Conservation (phyloP, 2,329 filamentous ascomycete genomes). For the Cercospora janseana region DNA sequence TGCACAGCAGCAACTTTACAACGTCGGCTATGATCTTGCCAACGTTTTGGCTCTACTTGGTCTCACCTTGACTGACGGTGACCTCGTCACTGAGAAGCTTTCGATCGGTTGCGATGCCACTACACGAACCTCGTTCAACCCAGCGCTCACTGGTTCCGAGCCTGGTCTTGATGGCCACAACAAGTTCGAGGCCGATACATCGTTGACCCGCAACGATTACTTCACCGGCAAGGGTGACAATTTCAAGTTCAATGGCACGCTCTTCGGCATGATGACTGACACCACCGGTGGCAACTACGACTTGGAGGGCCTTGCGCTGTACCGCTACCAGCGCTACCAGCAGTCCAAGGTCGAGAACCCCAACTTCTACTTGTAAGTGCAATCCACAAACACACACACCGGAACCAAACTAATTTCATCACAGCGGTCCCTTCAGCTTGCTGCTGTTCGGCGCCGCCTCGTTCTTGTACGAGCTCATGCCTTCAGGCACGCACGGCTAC, state of each 20-base stretch:
- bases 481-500: slow-evolving; percentile 36
- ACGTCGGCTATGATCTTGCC: slow-evolving; percentile 45
- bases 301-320: slow-evolving; percentile 41
- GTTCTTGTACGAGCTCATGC: slow-evolving; percentile 47
- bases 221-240: slow-evolving; percentile 41
- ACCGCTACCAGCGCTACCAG: slow-evolving; percentile 43
- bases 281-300: slow-evolving; percentile 40
- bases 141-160: slow-evolving; percentile 39
- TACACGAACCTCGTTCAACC: slow-evolving; percentile 33
- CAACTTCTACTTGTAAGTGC: slow-evolving; percentile 43
- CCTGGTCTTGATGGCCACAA: slow-evolving; percentile 47
- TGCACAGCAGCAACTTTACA: slow-evolving; percentile 48
- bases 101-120: slow-evolving; percentile 45
- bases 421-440: slow-evolving; percentile 39
- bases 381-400: neutral
- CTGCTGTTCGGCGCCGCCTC: slow-evolving; percentile 45
- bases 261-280: slow-evolving; percentile 42
- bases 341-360: slow-evolving; percentile 41
- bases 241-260: slow-evolving; percentile 43
- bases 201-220: slow-evolving; percentile 45
- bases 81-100: slow-evolving; percentile 43
- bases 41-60: slow-evolving; percentile 43
- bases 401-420: neutral
- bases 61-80: slow-evolving; percentile 43
- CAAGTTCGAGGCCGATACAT: slow-evolving; percentile 45